phyloP scores from a whole-genome alignment of 768 basidiomycete genomes.

The Suillus subluteus region DNA sequence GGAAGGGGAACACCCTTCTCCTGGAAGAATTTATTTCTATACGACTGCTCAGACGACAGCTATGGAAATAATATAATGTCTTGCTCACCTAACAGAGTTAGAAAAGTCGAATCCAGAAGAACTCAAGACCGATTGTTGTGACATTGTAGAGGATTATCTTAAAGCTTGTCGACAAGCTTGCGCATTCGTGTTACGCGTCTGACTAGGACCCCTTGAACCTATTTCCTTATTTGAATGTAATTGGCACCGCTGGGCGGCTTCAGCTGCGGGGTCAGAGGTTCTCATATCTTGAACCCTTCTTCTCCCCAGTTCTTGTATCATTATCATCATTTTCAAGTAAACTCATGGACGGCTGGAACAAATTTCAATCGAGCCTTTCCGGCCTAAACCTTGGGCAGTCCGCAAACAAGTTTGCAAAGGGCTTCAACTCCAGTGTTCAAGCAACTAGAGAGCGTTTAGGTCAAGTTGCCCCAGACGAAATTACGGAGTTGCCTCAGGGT shows the following conservation, averaged over 20 bases:
- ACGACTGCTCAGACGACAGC: background rate
- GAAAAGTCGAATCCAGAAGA: slow-evolving; percentile 77
- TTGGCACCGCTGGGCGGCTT: slow-evolving; percentile 13
- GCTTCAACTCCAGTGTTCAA: slow-evolving; percentile 81
- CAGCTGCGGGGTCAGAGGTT: slow-evolving; percentile 6
- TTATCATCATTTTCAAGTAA: slow-evolving; percentile 2
- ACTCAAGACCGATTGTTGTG: slow-evolving; percentile 49
- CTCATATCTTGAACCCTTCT: background rate
- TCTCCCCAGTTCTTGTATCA: slow-evolving; percentile 4
- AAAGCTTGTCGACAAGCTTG: background rate
- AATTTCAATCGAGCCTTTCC: slow-evolving; percentile 63
- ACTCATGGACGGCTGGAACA: slow-evolving; percentile 62
- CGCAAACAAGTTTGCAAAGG: slow-evolving; percentile 76
- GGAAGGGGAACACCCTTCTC: slow-evolving; percentile 75
- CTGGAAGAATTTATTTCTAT: slow-evolving; percentile 72
- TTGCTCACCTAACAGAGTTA: slow-evolving; percentile 65
- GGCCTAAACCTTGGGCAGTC: slow-evolving; percentile 75
- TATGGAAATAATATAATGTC: background rate
- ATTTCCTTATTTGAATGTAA: slow-evolving; percentile 14
- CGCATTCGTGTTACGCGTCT: slow-evolving; percentile 35
- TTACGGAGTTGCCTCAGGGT: slow-evolving; percentile 94
- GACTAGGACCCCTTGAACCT: slow-evolving; percentile 25
- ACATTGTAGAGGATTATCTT: slow-evolving; percentile 12
- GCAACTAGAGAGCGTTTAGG: slow-evolving; percentile 88
- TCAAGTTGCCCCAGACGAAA: slow-evolving; percentile 89